These are phyloP conservation scores for Skeletonema grethae DNA, from an alignment of 108 stramenopile species.

Conservation along the genomic window DNA sequence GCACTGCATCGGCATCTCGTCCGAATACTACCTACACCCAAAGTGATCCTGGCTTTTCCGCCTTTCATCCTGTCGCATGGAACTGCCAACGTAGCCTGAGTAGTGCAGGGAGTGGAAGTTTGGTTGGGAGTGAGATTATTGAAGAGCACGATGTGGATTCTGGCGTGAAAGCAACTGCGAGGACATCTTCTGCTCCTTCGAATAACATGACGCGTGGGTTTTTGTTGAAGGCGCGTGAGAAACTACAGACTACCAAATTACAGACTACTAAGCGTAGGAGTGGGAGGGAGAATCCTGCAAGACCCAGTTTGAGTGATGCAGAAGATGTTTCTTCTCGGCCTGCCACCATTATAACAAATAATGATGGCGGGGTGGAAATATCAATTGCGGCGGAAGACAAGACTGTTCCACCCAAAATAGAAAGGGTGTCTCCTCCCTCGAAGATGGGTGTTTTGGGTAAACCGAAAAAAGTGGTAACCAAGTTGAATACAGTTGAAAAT, in stretches of 20 bases:
- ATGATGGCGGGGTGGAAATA: background rate
- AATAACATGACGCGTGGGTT: conserved; percentile 3
- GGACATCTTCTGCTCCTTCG: background rate
- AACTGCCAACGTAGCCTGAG: conserved; percentile 4
- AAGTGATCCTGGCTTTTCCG: conserved; percentile 1
- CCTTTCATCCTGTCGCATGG: conserved; percentile 3
- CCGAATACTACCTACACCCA: conserved; percentile 2
- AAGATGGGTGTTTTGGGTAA: background rate
- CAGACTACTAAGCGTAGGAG: background rate
- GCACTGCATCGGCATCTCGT: background rate
- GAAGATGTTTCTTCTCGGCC: background rate
- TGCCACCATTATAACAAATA: background rate
- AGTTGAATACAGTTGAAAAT: background rate
- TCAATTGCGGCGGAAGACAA: background rate
- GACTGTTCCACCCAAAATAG: background rate
- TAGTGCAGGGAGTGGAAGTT: conserved; percentile 5
- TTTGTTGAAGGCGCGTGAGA: conserved; percentile 1
- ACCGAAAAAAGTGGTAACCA: background rate
- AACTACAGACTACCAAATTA: background rate
- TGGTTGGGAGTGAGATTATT: conserved; percentile 4
- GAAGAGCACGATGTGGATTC: background rate
- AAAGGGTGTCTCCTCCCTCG: background rate
- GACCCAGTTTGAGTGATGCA: background rate
- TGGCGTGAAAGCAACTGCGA: background rate
- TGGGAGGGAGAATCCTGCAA: conserved; percentile 5